These are phyloP conservation scores for Liriodendron chinense DNA, from an alignment of 164 flowering plant species.

Conservation along the genomic window DNA sequence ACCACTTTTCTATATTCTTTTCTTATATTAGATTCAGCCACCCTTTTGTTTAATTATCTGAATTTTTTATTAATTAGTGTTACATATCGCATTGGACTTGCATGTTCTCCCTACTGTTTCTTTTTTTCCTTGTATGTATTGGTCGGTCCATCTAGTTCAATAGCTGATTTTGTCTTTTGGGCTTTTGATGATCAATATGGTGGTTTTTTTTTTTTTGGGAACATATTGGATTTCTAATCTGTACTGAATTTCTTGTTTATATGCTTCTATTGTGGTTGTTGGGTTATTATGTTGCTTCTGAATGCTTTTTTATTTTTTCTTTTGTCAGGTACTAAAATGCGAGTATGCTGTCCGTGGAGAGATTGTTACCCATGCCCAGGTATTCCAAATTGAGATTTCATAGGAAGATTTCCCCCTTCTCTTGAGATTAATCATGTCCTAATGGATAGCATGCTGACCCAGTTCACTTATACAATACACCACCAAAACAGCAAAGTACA, in stretches of 20 bases:
- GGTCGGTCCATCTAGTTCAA: neutral
- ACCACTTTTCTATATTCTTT: neutral
- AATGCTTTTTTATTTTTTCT: neutral
- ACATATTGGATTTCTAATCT: no score
- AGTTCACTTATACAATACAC: no score
- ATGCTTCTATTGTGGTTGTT: no score
- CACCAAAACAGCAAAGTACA: no score
- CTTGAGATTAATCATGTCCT: no score
- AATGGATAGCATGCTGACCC: no score
- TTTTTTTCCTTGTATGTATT: no score
- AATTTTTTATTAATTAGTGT: neutral
- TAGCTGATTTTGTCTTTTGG: no score
- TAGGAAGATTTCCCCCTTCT: neutral
- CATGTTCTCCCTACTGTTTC: neutral
- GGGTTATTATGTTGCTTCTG: neutral
- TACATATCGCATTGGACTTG: neutral
- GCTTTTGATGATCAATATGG: neutral
- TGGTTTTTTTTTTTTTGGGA: neutral
- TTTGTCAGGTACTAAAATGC: conserved; percentile 70
- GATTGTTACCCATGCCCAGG: conserved; percentile 90
- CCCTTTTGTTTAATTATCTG: neutral
- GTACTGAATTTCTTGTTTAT: neutral
- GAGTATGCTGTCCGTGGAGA: conserved; percentile 99
- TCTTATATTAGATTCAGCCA: no score
- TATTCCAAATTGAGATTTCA: conserved; percentile 10